Base-by-base conservation (phyloP, 495 filamentous ascomycete species). In the Rostrohypoxylon terebratum region DNA sequence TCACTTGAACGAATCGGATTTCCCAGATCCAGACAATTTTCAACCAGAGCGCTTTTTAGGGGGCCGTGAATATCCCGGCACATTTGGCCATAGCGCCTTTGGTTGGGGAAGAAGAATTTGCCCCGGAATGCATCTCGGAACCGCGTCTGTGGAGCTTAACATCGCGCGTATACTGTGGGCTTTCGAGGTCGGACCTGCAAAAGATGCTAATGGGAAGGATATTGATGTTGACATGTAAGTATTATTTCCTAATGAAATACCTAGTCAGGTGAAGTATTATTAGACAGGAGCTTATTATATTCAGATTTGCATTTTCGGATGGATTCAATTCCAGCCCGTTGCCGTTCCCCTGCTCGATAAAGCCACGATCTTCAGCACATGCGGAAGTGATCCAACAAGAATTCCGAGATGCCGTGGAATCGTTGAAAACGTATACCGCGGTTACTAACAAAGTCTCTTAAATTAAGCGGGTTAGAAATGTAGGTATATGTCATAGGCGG, bases 41-140 rank as follows among this genome's bases (percentile, higher is more conserved):
- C 69, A 66, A 16, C 83, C 83, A 1, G 83, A 86, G 60, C 76
- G 83, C 13, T 83, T 84, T 38, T 44, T 80, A 9, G 74, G 71
- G 14, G 21, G 76, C 0, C 76, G 85, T 9, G 81, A 84, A 0
- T 89, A 88, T 48, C 86, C 86, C 6, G 83, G 83, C 1, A 79
- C 83, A 36, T 80, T 81, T 38, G 85, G 87, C 4, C 87, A 88
- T 66, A 87, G 86, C 73, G 86, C 86, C 0, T 88, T 89, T 57
- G 86, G 86, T 20, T 88, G 86, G 82, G 87, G 87, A 13, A 79
- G 87, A 0, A 81, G 87, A n/a, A 81, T 87, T 63, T 89, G 87
- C 63, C 85, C 86, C 3, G 87, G 86, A 0, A 83, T 87, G 66
- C 82, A 86, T 55, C 72, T 87, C 2, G 87, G 84, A 0, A 81